Conservation (phyloP, 225 moss, liverwort and hornwort genomes). For the Straminergon stramineum region DNA sequence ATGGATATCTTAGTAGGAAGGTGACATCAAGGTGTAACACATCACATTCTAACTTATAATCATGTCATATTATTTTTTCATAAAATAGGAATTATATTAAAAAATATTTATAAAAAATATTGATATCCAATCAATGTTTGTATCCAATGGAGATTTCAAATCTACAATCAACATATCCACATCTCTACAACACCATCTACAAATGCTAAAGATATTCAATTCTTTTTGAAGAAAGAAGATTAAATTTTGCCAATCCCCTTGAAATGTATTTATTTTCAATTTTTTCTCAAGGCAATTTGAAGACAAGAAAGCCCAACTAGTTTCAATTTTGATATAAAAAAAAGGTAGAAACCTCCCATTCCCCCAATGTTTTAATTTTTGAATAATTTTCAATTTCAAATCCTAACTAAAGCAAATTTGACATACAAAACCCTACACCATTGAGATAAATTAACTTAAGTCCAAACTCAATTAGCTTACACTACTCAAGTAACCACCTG, state of each 20-base stretch:
- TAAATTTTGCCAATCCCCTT: no score
- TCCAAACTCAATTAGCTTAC: no score
- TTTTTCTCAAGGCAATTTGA: no score
- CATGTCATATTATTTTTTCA: no score
- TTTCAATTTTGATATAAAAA: background rate
- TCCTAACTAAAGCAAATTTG: background rate
- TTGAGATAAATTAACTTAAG: no score
- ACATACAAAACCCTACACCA: background rate
- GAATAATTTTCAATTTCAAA: background rate
- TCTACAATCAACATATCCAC: background rate
- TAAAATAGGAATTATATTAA: no score
- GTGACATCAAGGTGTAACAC: no score
- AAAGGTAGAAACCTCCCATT: background rate
- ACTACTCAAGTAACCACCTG: no score
- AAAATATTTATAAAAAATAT: no score
- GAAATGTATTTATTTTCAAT: no score
- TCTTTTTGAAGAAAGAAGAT: accelerated
- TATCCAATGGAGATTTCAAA: background rate
- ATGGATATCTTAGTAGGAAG: accelerated
- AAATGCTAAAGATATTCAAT: background rate
- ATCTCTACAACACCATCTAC: background rate
- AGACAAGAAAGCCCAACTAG: no score
- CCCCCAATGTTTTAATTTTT: background rate
- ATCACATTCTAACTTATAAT: no score
- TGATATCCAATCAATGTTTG: background rate